Conservation (phyloP, 2,329 filamentous ascomycete genomes). For the Alternaria hordeiaustralica region DNA sequence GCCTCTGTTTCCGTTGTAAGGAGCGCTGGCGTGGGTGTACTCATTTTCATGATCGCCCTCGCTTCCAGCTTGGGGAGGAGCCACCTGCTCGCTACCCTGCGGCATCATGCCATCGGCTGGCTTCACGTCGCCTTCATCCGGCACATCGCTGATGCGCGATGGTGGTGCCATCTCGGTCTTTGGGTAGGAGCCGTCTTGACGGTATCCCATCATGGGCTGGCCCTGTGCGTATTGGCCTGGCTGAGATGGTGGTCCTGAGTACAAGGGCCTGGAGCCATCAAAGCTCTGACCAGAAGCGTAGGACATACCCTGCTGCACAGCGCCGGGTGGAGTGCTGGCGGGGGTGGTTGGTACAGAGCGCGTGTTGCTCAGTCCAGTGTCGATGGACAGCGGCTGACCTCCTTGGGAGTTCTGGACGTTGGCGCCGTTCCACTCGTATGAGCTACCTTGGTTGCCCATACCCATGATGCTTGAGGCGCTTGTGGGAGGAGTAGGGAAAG, state of each 20-base stretch:
- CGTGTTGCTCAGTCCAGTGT: conserved; percentile 77
- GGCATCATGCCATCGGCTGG: conserved; percentile 65
- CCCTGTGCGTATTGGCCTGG: conserved; percentile 74
- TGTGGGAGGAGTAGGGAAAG: conserved; percentile 91
- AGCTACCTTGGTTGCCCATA: conserved; percentile 75
- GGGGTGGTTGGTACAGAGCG: conserved; percentile 91
- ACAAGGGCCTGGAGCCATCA: conserved; percentile 78
- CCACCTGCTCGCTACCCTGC: conserved; percentile 56
- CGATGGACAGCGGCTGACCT: conserved; percentile 79
- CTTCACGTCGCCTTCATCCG: conserved; percentile 70
- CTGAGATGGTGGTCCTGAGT: conserved; percentile 70
- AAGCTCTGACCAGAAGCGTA: conserved; percentile 78
- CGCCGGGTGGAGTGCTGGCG: conserved; percentile 85
- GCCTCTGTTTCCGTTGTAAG: conserved; percentile 73
- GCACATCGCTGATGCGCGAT: conserved; percentile 66
- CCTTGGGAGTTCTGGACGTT: conserved; percentile 57
- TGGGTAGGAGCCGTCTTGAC: conserved; percentile 60
- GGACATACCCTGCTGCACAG: conserved; percentile 77
- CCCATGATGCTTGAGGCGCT: conserved; percentile 86
- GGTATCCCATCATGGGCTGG: conserved; percentile 70
- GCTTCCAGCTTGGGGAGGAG: conserved; percentile 65
- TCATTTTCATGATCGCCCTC: conserved; percentile 77
- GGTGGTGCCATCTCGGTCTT: conserved; percentile 92
- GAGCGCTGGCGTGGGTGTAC: conserved; percentile 80
- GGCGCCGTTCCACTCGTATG: conserved; percentile 76